These are phyloP conservation scores for Penicillium psychrosexuale DNA, from an alignment of 2,329 filamentous ascomycete species.

Conservation along the genomic window DNA sequence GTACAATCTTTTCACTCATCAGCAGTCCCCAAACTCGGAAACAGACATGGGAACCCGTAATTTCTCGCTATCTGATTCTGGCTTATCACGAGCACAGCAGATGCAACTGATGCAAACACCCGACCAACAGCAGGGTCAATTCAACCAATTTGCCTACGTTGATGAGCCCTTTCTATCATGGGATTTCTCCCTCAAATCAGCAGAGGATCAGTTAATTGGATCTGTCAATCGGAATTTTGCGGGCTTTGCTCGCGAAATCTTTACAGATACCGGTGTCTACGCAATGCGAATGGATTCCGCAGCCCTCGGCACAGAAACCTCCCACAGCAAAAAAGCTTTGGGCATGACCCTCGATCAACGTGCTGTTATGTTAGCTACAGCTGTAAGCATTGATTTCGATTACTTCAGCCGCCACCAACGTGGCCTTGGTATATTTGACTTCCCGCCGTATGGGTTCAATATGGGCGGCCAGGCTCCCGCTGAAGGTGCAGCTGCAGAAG, in stretches of 20 bases:
- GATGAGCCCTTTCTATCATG: slow-evolving; percentile 63
- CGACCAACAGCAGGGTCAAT: slow-evolving; percentile 42
- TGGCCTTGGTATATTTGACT: slow-evolving; percentile 44
- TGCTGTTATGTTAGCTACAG: slow-evolving; percentile 64
- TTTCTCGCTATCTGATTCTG: slow-evolving; percentile 45
- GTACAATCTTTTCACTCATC: slow-evolving; percentile 63
- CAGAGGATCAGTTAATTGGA: slow-evolving; percentile 53
- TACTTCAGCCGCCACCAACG: slow-evolving; percentile 63
- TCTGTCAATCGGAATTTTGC: slow-evolving; percentile 63
- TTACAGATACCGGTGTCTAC: slow-evolving; percentile 65
- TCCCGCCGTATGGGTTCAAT: slow-evolving; percentile 57
- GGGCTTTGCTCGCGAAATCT: slow-evolving; percentile 62
- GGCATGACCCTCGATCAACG: slow-evolving; percentile 65
- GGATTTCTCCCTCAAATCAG: slow-evolving; percentile 59
- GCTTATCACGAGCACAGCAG: slow-evolving; percentile 50
- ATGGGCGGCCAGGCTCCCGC: slow-evolving; percentile 42
- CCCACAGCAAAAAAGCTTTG: slow-evolving; percentile 25
- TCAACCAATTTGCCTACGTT: slow-evolving; percentile 60
- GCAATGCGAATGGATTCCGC: slow-evolving; percentile 63
- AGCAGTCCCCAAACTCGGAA: slow-evolving; percentile 41
- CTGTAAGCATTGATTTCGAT: slow-evolving; percentile 64
- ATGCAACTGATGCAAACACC: slow-evolving; percentile 37
- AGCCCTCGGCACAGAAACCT: slow-evolving; percentile 40
- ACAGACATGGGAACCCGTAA: slow-evolving; percentile 38
- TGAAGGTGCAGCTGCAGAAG: slow-evolving; percentile 39